phyloP scores from a whole-genome alignment of 345 rosid genomes.

The Populus pruinosa region DNA sequence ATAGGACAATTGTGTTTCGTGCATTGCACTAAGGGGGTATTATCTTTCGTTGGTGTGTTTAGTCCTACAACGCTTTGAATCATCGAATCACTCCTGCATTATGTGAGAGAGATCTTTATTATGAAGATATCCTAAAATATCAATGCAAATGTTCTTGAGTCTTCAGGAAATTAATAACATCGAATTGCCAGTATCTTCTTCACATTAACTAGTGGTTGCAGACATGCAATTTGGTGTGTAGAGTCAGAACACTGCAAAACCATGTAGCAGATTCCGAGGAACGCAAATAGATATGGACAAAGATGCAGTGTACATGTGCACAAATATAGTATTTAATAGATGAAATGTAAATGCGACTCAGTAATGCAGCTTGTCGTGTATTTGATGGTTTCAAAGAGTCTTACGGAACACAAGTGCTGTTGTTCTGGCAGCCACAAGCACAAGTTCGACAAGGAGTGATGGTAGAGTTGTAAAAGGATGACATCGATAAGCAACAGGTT shows the following conservation, averaged over 20 bases:
- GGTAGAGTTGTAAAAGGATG: slow-evolving; percentile 13
- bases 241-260: not conserved
- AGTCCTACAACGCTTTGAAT: slow-evolving; percentile 10
- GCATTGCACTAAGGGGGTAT: slow-evolving; percentile 22
- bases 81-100: slow-evolving; percentile 19
- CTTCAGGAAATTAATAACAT: no score
- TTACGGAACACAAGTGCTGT: slow-evolving; percentile 31
- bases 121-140: no score
- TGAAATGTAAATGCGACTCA: no score
- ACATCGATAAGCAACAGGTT: slow-evolving; percentile 20
- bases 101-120: not conserved
- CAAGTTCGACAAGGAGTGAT: slow-evolving; percentile 11
- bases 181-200: not conserved
- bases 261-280: no score
- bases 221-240: not conserved
- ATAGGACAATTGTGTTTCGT: slow-evolving; percentile 33
- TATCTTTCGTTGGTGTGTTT: not conserved
- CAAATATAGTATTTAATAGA: not conserved
- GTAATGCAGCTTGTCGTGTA: no score
- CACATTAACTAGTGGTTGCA: not conserved
- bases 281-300: no score
- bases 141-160: no score
- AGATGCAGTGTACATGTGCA: not conserved
- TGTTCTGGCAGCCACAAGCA: slow-evolving; percentile 23
- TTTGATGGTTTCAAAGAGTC: not conserved